phyloP scores from a whole-genome alignment of 371 early-diverging fungal species.

The Capillidium heterosporum region DNA sequence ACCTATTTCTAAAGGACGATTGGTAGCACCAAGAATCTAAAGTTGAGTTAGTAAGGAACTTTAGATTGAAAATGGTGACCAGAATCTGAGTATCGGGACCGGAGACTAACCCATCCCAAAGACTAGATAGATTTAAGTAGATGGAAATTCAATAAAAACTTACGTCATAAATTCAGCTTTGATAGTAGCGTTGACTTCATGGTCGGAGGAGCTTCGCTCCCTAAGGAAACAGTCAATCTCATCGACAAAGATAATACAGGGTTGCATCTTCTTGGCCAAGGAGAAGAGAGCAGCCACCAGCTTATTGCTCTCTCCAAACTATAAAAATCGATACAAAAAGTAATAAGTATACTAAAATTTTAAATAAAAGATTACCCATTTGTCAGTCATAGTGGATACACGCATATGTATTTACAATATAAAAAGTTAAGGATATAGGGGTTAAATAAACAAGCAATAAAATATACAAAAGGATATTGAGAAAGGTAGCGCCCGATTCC shows the following conservation, averaged over 20 bases:
- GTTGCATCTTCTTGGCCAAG: constrained; percentile 82
- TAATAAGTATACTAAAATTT: background rate
- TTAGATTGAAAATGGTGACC: constrained; percentile 12
- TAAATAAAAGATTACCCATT: constrained; percentile 32
- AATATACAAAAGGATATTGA: constrained; percentile 55
- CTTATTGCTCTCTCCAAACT: constrained; percentile 92
- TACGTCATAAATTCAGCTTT: constrained; percentile 94
- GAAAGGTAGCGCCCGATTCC: constrained; percentile 88
- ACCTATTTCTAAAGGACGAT: constrained; percentile 88
- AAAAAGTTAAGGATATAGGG: background rate
- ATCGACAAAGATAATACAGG: constrained; percentile 92
- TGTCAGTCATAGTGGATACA: constrained; percentile 88
- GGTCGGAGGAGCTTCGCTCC: constrained; percentile 78
- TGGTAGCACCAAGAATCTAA: constrained; percentile 76
- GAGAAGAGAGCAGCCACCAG: constrained; percentile 82
- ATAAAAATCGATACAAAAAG: background rate
- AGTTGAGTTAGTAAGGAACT: background rate
- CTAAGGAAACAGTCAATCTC: constrained; percentile 93
- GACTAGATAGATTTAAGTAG: constrained; percentile 11
- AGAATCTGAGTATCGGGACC: constrained; percentile 57
- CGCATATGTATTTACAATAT: constrained; percentile 21
- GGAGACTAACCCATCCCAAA: constrained; percentile 92
- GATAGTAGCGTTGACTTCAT: constrained; percentile 93
- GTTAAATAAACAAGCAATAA: background rate
- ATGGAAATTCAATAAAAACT: background rate